These are phyloP conservation scores for Talaromyces rugulosus DNA, from an alignment of 2,329 filamentous ascomycete genomes.

Conservation along the genomic window DNA sequence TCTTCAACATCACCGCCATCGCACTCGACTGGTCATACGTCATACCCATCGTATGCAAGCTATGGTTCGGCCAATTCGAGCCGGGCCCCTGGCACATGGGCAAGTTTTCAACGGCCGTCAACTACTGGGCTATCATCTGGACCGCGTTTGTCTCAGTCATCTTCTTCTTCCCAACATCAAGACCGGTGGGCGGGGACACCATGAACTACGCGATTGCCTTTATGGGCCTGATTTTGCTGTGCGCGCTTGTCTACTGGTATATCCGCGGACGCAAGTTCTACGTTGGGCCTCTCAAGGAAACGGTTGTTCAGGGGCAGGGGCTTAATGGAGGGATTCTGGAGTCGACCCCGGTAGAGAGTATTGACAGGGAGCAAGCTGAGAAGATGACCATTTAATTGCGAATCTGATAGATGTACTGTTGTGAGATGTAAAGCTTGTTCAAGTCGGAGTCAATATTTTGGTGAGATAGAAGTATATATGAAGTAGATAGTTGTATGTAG, in stretches of 20 bases:
- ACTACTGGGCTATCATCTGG: slow-evolving; percentile 49
- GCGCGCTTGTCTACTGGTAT: slow-evolving; percentile 11
- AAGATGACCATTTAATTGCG: neutral
- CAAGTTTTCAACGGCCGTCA: slow-evolving; percentile 37
- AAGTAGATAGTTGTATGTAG: neutral
- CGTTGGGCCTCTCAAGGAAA: slow-evolving; percentile 13
- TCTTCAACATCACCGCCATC: slow-evolving; percentile 45
- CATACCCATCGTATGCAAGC: slow-evolving; percentile 54
- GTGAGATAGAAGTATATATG: neutral
- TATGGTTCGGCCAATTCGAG: slow-evolving; percentile 46
- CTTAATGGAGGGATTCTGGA: slow-evolving; percentile 3
- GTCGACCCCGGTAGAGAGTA: slow-evolving; percentile 2
- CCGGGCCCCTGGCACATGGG: slow-evolving; percentile 53
- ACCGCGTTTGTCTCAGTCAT: slow-evolving; percentile 52
- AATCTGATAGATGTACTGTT: neutral
- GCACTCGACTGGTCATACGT: slow-evolving; percentile 45
- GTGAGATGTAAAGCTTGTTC: neutral
- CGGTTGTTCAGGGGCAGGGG: slow-evolving; percentile 7
- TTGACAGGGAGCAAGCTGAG: neutral
- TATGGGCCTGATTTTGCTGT: slow-evolving; percentile 12
- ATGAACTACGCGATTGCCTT: slow-evolving; percentile 24
- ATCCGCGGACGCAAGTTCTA: slow-evolving; percentile 12
- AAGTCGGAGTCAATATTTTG: neutral
- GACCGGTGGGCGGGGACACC: slow-evolving; percentile 44
- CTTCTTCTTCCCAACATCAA: slow-evolving; percentile 50